Percentiles rank a stretch among this genome's conserved stretches.
phyloP scores from a whole-genome alignment of 2,329 filamentous ascomycete species.

The Monilinia vaccinii-corymbosi region DNA sequence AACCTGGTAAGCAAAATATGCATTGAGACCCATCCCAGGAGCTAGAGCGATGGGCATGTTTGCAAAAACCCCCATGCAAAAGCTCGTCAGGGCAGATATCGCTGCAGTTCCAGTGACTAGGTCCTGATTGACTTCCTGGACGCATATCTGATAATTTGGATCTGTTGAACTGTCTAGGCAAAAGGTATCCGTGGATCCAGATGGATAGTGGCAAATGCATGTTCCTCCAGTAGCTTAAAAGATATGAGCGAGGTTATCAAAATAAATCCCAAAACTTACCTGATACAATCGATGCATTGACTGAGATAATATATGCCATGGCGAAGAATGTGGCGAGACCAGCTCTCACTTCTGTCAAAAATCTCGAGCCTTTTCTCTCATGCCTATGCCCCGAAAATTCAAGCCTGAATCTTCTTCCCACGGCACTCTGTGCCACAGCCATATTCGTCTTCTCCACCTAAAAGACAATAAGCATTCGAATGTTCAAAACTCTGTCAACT shows the following conservation, averaged over 20 bases:
- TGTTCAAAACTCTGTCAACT: conserved; percentile 14
- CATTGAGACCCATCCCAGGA: conserved; percentile 75
- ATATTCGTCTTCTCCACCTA: conserved; percentile 40
- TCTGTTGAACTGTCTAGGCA: conserved; percentile 12
- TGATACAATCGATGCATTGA: conserved; percentile 40
- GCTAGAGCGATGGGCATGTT: conserved; percentile 65
- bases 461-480: conserved; percentile 35
- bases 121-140: conserved; percentile 47
- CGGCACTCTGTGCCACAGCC: conserved; percentile 50
- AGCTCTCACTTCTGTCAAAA: conserved; percentile 77
- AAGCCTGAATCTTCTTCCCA: conserved; percentile 69
- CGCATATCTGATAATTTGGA: conserved; percentile 55
- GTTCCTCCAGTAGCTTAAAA: conserved; percentile 16
- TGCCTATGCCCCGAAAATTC: conserved; percentile 67
- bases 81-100: conserved; percentile 69
- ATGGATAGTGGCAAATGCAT: conserved; percentile 13
- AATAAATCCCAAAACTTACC: conserved; percentile 2
- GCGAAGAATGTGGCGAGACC: conserved; percentile 66
- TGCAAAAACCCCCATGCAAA: conserved; percentile 74
- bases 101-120: conserved; percentile 78
- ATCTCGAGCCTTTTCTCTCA: conserved; percentile 52
- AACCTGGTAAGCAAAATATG: conserved; percentile 72
- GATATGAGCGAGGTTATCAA: conserved; percentile 1
- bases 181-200: conserved; percentile 13
- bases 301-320: conserved; percentile 68